A percentile compares a stretch with the other conserved stretches of the same genome.
These are phyloP conservation scores for Verticillium dahliae DNA, from an alignment of 2,329 filamentous ascomycete species.

Conservation along the genomic window DNA sequence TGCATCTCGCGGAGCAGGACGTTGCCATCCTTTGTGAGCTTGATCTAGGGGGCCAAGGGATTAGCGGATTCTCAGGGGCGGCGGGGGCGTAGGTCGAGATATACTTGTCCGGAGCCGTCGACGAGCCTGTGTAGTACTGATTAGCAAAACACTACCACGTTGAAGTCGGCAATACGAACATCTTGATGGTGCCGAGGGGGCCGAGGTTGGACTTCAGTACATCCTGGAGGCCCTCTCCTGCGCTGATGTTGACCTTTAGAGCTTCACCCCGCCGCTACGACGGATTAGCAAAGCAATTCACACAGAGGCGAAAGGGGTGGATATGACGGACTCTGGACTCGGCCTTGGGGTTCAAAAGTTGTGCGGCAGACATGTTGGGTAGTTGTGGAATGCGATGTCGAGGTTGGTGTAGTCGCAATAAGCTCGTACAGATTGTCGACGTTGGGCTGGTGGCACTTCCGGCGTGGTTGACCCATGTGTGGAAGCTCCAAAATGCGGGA, in stretches of 20 bases:
- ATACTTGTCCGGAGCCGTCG: constrained; percentile 63
- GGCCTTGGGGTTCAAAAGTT: constrained; percentile 97
- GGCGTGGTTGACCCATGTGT: neutral
- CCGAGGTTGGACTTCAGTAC: constrained; percentile 95
- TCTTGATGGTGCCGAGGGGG: constrained; percentile 91
- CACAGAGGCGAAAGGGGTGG: constrained; percentile 28
- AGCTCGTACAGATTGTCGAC: neutral
- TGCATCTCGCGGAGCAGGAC: constrained; percentile 76
- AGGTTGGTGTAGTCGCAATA: neutral
- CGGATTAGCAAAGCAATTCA: constrained; percentile 21
- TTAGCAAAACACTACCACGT: constrained; percentile 17
- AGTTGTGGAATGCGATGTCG: neutral
- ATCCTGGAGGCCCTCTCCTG: constrained; percentile 88
- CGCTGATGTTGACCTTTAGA: constrained; percentile 92
- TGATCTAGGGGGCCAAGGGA: constrained; percentile 58
- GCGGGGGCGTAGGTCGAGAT: constrained; percentile 13
- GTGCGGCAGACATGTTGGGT: constrained; percentile 82
- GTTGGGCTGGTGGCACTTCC: neutral
- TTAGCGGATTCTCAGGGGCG: constrained; percentile 12
- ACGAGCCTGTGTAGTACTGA: constrained; percentile 45
- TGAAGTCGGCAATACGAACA: constrained; percentile 44
- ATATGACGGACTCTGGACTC: constrained; percentile 75
- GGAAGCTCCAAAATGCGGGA: constrained; percentile 4
- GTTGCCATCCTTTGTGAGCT: constrained; percentile 97
- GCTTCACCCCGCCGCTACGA: constrained; percentile 89